A percentile compares a stretch with the other conserved stretches of the same genome.
Conservation (phyloP, 2,329 filamentous ascomycete genomes). For the Chaetothyriales sp. region DNA sequence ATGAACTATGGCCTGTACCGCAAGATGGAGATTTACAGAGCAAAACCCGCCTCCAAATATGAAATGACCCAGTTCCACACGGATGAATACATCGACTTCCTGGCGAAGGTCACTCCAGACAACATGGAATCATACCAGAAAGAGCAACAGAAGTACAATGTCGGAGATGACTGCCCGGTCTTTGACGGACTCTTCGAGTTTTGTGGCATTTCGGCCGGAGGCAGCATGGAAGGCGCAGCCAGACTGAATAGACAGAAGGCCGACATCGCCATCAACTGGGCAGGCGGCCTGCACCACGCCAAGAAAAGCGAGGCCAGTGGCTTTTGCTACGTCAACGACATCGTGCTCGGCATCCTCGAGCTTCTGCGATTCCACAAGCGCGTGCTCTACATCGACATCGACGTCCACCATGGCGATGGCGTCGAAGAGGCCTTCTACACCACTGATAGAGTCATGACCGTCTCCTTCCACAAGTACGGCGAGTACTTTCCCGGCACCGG, state of each 20-base stretch:
- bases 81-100: constrained; percentile 58
- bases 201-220: constrained; percentile 54
- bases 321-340: constrained; percentile 94
- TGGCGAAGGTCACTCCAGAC: constrained; percentile 83
- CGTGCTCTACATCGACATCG: constrained; percentile 52
- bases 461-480: constrained; percentile 58
- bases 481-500: constrained; percentile 59
- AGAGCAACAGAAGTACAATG: constrained; percentile 70
- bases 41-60: constrained; percentile 59
- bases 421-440: constrained; percentile 60
- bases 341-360: constrained; percentile 51
- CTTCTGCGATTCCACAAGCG: constrained; percentile 48
- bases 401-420: constrained; percentile 53
- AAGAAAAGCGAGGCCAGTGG: constrained; percentile 90
- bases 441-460: constrained; percentile 56
- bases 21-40: constrained; percentile 60
- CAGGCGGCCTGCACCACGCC: constrained; percentile 87
- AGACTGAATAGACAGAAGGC: constrained; percentile 52
- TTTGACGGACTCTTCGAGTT: constrained; percentile 58
- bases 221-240: constrained; percentile 57
- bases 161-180: constrained; percentile 49
- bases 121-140: constrained; percentile 91
- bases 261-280: constrained; percentile 66
- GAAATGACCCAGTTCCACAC: constrained; percentile 63
- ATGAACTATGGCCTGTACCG: constrained; percentile 63